Evolutionary conservation across 2,329 filamentous ascomycete genomes (phyloP), one percentile per base, ranked within the genome.

Genomic region (Fusarium sp.): DNA sequence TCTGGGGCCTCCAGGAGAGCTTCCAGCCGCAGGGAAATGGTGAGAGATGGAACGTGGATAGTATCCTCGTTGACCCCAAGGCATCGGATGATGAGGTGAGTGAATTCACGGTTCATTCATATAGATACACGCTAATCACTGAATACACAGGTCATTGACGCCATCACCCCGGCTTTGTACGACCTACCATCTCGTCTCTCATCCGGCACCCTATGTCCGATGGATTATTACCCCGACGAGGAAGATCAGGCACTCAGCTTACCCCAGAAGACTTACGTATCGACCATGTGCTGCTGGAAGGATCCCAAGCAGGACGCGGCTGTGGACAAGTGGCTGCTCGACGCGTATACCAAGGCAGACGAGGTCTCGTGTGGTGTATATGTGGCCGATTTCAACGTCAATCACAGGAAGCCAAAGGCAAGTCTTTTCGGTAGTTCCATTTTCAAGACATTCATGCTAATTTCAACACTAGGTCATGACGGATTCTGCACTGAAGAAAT

Each of bases 221-320:
- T 37, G 2, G 67, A 69, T 27, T 54, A 62, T 17, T 45, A 35
- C 11, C 67, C 67, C 1, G 47, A 69, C 45, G 67, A 69, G 7
- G 57, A 27, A 4, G 67, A 69, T 14, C 33, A 50, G 5, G 50
- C 33, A 3, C 37, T 69, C 32, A 69, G 67, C 43, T 38, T 69
- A 2, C 67, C 67, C 15, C 67, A 69, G 43, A 50, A 69, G 17
- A 33, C 35, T 6, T 69, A 69, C 4, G 58, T 69, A 14, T 69
- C 67, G 20, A 69, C 67, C 17, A 60, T 69, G 10, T 62, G 45
- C 25, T 52, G 63, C 32, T 69, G 67, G 67, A 66, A 43, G 20
- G 63, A 66, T n/a, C 35, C 67, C 22, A 66, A 69, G 57, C 37
- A 56, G 0, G 63, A 66, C 15, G 17, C 66, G 0, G 32, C 27